Base-by-base conservation (phyloP, 2,329 filamentous ascomycete genomes). In the Purpureocillium lavendulum region DNA sequence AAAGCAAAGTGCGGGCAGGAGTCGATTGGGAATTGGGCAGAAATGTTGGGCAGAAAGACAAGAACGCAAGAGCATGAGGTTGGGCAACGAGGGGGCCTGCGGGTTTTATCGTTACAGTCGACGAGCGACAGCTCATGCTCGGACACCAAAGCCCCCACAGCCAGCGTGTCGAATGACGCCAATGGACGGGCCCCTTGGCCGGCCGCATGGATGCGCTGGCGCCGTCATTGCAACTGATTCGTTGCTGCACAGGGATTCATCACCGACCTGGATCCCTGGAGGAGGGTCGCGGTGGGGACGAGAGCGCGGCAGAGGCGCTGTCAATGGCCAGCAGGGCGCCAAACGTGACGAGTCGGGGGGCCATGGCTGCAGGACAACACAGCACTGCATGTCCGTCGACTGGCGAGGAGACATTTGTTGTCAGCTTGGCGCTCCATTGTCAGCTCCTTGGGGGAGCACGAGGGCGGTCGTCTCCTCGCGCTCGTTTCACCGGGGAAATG, bases 121-220 rank as follows among this genome's bases (percentile, higher is more conserved):
- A 50, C 45, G 50, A 52, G 53, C 51, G 55, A 59, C 49, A 30
- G 37, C 36, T 43, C 41, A 36, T 47, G 38, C 49, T 16, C 44
- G 41, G 41, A 26, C 43, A 41, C 30, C 35, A 38, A 38, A 32
- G 36, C 43, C 52, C 51, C 51, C 53, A 52, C 51, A 43, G 42
- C 36, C 37, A 43, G 38, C 39, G 40, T 39, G 45, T 48, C 49
- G 36, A 35, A 37, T 45, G 40, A 43, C 43, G 40, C 43, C 40
- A 43, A 43, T 39, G 28, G 41, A 38, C 12, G 31, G 38, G 66
- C 57, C 67, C 60, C 68, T 63, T 65, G 66, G 67, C 54, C 59
- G 65, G 65, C 57, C 61, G 65, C 59, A 64, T 55, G 53, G 60
- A 59, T 70, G 67, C 62, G 69, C 55, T 71, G 69, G 65, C 69